Evolutionary conservation across 805 yeast species (phyloP).

Genomic region (Monosporozyma servazzii): DNA sequence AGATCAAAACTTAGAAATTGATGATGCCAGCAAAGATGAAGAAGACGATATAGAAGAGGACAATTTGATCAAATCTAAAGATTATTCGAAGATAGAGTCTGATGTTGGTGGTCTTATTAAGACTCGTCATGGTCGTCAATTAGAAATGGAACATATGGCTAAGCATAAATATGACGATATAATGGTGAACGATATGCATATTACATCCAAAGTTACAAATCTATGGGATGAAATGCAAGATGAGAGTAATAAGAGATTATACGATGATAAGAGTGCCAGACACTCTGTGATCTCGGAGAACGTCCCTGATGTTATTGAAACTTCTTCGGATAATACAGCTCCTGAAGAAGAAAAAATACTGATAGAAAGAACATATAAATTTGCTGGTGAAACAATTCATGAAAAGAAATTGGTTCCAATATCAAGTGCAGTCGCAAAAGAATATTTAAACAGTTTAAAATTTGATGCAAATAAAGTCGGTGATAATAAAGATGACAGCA

Average conservation of each 20-base stretch:
- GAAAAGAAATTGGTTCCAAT: constrained; percentile 73
- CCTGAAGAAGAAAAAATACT: constrained; percentile 44
- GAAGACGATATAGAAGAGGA: constrained; percentile 27
- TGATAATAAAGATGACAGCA: constrained; percentile 5
- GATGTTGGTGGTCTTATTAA: constrained; percentile 54
- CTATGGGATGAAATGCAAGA: constrained; percentile 48
- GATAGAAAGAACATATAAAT: constrained; percentile 70
- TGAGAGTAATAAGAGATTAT: constrained; percentile 22
- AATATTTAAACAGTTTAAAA: constrained; percentile 53
- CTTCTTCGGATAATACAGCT: neutral
- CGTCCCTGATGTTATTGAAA: constrained; percentile 4
- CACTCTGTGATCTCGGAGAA: constrained; percentile 18
- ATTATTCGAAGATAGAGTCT: constrained; percentile 48
- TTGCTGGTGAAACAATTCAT: constrained; percentile 76
- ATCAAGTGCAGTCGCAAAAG: constrained; percentile 80
- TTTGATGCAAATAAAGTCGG: constrained; percentile 19
- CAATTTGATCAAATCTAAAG: constrained; percentile 21
- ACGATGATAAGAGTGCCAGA: constrained; percentile 12
- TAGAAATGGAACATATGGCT: constrained; percentile 31
- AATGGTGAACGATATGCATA: constrained; percentile 16
- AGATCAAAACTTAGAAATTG: constrained; percentile 11
- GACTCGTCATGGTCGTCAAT: constrained; percentile 54
- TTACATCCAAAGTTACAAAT: constrained; percentile 38
- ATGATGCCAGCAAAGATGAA: constrained; percentile 23
- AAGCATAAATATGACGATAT: constrained; percentile 26